Base-by-base conservation (phyloP, 2,329 filamentous ascomycete genomes). In the Epichloe aotearoae region DNA sequence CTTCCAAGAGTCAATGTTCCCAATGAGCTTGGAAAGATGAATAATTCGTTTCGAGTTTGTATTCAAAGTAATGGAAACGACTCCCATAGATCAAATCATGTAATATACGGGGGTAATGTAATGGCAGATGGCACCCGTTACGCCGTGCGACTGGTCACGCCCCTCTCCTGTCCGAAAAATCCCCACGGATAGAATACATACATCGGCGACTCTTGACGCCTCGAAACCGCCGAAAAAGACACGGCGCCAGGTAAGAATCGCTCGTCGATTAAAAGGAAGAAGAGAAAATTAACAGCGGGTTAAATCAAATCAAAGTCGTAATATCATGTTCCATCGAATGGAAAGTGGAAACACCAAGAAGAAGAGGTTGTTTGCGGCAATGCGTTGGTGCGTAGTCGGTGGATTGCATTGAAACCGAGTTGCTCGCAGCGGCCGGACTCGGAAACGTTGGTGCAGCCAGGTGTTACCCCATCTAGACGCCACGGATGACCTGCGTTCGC, bases 401-500 rank as follows among this genome's bases (percentile, higher is more conserved):
- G 20, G 36, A 37, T 46, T 51, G 33, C 17, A 15, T 14, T 17
- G 20, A 20, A 20, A 14, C 19, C 20, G 46, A 37, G 37, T 44
- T 17, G 39, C 38, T 42, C 41, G 43, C 37, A 26, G 4, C 12
- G 17, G 34, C 38, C 40, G 46, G 43, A 48, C 20, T 39, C 30
- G 45, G 41, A 37, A 48, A 44, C 33, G 46, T 34, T 46, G 46
- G 15, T 42, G 37, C 19, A 47, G 43, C 33, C 26, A 43, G 33
- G 36, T 44, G 23, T 44, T 39, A 34, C 45, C 46, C 39, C 39
- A 50, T 50, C 69, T 79, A 95, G 67, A 95, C 84, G 55, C 90
- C 90, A 71, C 86, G 90, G 72, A 97, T 93, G 61, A 94, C 89
- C 56, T 91, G 85, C 45, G 93, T 98, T 64, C 91, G 79, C 76